phyloP scores from a whole-genome alignment of 441 rosid genomes.

The Gossypium aridum region DNA sequence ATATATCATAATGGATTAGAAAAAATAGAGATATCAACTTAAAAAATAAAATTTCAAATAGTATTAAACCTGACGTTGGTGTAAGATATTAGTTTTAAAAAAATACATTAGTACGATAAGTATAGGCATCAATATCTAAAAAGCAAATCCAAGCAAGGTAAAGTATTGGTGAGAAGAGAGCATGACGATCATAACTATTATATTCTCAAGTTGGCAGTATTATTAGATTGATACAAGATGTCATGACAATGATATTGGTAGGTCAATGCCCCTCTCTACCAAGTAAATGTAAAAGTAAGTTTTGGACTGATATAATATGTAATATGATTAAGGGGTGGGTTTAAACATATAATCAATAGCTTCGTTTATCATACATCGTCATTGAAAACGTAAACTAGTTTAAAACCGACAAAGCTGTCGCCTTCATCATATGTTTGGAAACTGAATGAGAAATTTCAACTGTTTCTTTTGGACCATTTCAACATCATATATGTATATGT shows the following conservation, averaged over 20 bases:
- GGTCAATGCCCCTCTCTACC: background rate
- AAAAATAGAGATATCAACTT: no score
- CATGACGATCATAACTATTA: background rate
- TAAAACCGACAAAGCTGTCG: background rate
- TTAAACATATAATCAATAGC: background rate
- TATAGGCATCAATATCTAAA: background rate
- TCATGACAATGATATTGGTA: background rate
- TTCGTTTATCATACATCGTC: background rate
- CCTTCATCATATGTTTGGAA: conserved; percentile 1
- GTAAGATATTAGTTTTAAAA: no score
- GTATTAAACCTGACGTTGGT: no score
- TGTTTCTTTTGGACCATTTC: background rate
- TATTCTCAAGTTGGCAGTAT: background rate
- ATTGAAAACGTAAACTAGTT: background rate
- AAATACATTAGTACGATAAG: background rate
- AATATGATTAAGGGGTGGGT: background rate
- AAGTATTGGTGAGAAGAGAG: background rate
- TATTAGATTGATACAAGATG: background rate
- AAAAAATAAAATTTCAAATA: no score
- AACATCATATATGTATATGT: background rate
- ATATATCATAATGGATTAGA: no score
- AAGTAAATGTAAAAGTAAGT: background rate
- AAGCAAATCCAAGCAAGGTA: background rate
- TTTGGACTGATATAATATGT: background rate
- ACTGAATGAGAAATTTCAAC: background rate